phyloP scores from a whole-genome alignment of 345 rosid genomes.

The Eucalyptus coolabah region DNA sequence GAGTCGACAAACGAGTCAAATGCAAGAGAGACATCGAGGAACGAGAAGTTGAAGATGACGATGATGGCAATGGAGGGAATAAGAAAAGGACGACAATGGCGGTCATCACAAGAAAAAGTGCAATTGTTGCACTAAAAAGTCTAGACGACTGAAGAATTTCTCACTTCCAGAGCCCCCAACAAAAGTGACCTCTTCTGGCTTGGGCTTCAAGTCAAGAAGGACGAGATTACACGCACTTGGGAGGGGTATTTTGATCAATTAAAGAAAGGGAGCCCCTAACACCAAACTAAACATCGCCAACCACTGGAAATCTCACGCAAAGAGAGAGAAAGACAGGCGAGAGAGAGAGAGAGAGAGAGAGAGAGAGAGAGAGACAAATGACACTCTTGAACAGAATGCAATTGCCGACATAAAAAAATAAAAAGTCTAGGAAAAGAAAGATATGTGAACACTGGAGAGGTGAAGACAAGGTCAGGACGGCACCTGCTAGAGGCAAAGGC shows the following conservation, averaged over 20 bases:
- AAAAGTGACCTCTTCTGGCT: background rate
- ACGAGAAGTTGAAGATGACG: background rate
- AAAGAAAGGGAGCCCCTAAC: background rate
- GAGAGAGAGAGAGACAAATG: background rate
- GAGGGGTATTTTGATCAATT: background rate
- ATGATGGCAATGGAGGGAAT: background rate
- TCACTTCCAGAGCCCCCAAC: background rate
- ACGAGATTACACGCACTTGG: background rate
- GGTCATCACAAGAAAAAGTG: background rate
- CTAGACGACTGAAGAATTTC: background rate
- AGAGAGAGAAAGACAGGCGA: background rate
- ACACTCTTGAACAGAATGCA: background rate
- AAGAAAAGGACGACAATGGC: background rate
- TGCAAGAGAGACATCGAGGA: background rate
- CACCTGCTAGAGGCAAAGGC: no score
- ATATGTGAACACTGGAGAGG: background rate
- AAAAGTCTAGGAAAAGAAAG: background rate
- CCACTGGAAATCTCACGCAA: background rate
- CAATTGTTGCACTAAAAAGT: background rate
- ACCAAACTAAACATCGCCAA: constrained; percentile 1
- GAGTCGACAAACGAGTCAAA: background rate
- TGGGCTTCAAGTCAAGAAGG: background rate
- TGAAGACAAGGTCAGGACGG: no score
- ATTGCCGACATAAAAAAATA: background rate
- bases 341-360: background rate